Evolutionary conservation across 129 eudicot genomes (phyloP).

Genomic region (Escallonia herrerae): DNA sequence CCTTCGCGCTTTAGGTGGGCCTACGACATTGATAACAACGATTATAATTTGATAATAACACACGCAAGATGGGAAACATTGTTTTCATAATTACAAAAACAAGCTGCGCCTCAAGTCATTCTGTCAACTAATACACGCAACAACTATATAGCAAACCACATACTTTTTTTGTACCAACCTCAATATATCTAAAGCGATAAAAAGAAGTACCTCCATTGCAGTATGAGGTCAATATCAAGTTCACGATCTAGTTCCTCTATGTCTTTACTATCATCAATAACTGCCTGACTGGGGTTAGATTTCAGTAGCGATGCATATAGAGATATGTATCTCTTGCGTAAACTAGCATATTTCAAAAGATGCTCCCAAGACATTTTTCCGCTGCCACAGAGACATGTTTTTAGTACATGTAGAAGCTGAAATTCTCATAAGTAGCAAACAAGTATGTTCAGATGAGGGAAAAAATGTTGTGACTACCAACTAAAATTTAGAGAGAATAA

Average conservation of each 20-base stretch:
- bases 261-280: constrained; percentile 73
- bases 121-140: too few relatives aligned
- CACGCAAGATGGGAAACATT: too few relatives aligned
- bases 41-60: too few relatives aligned
- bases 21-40: too few relatives aligned
- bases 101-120: too few relatives aligned
- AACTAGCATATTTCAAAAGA: constrained; percentile 75
- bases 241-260: constrained; percentile 84
- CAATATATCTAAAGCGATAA: too few relatives aligned
- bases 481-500: not conserved
- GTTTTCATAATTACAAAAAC: too few relatives aligned
- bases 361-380: constrained; percentile 96
- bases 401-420: constrained; percentile 8
- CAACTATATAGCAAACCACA: too few relatives aligned
- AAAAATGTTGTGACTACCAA: not conserved
- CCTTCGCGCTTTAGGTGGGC: too few relatives aligned
- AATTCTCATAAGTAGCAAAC: not conserved
- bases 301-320: constrained; percentile 81
- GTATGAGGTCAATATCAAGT: constrained; percentile 84
- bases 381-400: constrained; percentile 38
- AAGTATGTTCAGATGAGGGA: not conserved
- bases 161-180: too few relatives aligned
- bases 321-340: constrained; percentile 87
- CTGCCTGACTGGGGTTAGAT: constrained; percentile 50
- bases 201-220: constrained; percentile 83